Conservation (phyloP, 805 yeast genomes). For the Alloascoidea hylecoeti region DNA sequence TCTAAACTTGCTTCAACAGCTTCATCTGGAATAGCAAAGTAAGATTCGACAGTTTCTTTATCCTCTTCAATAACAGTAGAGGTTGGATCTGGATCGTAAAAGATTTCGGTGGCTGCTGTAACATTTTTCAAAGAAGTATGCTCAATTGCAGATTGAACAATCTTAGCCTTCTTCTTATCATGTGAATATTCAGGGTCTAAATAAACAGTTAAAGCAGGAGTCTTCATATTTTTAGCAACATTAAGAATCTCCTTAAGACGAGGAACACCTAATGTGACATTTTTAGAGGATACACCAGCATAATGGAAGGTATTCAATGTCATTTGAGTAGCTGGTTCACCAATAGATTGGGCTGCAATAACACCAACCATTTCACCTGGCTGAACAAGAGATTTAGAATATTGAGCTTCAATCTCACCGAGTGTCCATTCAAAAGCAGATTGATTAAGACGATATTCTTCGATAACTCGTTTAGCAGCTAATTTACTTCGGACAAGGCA, state of each 20-base stretch:
- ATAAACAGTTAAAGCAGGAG: constrained; percentile 98
- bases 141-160: constrained; percentile 91
- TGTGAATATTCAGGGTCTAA: constrained; percentile 65
- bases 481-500: constrained; percentile 87
- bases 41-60: constrained; percentile 92
- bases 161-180: constrained; percentile 89
- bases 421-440: constrained; percentile 92
- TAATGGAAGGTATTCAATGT: constrained; percentile 94
- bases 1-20: constrained; percentile 89
- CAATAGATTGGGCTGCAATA: constrained; percentile 93
- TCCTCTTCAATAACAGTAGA: constrained; percentile 95
- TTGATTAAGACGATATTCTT: constrained; percentile 74
- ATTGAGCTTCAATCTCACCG: constrained; percentile 89
- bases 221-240: constrained; percentile 95
- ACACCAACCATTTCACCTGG: constrained; percentile 99
- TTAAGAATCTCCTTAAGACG: constrained; percentile 95
- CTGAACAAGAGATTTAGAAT: constrained; percentile 80
- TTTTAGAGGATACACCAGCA: constrained; percentile 95
- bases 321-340: constrained; percentile 98
- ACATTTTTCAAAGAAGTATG: constrained; percentile 92
- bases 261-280: constrained; percentile 94
- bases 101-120: constrained; percentile 94
- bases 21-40: constrained; percentile 95
- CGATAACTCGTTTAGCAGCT: constrained; percentile 80
- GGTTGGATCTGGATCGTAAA: constrained; percentile 96